These are phyloP conservation scores for Eucalyptus melliodora DNA, from an alignment of 345 rosid species.

Conservation along the genomic window DNA sequence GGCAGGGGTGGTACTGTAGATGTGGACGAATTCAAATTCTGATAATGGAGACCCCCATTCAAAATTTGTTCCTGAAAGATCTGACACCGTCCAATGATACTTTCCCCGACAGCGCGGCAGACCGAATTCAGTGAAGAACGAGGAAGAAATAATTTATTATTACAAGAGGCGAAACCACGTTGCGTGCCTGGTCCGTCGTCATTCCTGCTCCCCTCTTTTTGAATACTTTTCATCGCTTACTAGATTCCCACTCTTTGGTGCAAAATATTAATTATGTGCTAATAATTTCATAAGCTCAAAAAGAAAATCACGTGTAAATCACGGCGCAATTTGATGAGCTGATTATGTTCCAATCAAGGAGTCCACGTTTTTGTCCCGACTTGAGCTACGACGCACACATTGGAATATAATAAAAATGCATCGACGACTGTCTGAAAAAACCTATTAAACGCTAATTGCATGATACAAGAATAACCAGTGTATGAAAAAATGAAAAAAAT, in stretches of 20 bases:
- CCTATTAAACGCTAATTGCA: not conserved
- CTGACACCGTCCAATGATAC: not conserved
- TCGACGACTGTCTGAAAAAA: not conserved
- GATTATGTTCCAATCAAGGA: not conserved
- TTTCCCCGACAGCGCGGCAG: not conserved
- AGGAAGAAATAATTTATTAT: not conserved
- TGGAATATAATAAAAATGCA: not conserved
- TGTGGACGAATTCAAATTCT: not conserved
- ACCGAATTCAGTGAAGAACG: not conserved
- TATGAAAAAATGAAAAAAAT: not conserved
- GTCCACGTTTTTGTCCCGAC: not conserved
- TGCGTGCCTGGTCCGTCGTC: not conserved
- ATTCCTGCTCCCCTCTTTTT: not conserved
- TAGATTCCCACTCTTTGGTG: not conserved
- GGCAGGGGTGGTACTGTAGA: not conserved
- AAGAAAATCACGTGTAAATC: not conserved
- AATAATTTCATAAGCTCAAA: not conserved
- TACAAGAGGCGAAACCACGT: not conserved
- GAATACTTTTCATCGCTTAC: not conserved
- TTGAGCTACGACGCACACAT: not conserved
- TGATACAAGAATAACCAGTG: not conserved
- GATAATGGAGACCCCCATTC: not conserved
- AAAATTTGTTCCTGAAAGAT: not conserved
- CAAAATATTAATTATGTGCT: not conserved
- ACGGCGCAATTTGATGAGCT: not conserved